phyloP scores from a whole-genome alignment of 768 basidiomycete genomes.

The Naganishia randhawae region DNA sequence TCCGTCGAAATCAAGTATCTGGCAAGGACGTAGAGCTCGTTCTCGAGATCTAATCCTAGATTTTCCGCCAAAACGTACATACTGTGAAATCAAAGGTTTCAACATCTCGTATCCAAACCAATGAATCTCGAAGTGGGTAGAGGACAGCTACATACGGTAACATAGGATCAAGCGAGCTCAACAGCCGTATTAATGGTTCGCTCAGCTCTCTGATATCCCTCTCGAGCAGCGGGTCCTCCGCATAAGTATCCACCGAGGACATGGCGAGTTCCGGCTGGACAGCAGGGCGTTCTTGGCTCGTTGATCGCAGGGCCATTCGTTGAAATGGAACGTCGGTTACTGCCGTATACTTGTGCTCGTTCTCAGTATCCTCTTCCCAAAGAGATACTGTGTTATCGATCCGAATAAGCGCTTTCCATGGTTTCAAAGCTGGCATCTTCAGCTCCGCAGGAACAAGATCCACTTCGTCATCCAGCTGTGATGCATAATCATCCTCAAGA shows the following conservation, averaged over 20 bases:
- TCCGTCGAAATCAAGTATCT: conserved; percentile 87
- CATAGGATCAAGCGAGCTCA: conserved; percentile 45
- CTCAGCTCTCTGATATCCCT: conserved; percentile 22
- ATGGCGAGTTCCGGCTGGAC: conserved; percentile 12
- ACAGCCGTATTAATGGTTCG: conserved; percentile 50
- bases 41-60: conserved; percentile 46
- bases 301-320: conserved; percentile 6
- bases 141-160: conserved; percentile 39
- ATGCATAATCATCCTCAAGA: conserved; percentile 29
- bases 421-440: conserved; percentile 57
- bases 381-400: conserved; percentile 25
- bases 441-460: conserved; percentile 9
- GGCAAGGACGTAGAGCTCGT: conserved; percentile 81
- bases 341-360: conserved; percentile 1
- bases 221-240: conserved; percentile 8
- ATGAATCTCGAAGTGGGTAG: neutral
- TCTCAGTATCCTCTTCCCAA: conserved; percentile 4
- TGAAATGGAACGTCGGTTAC: conserved; percentile 6
- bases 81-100: conserved; percentile 28
- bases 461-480: conserved; percentile 31
- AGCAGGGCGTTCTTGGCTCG: neutral
- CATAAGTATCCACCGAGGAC: conserved; percentile 21
- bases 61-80: conserved; percentile 46
- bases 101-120: neutral
- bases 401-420: conserved; percentile 87